A percentile compares a stretch with the other conserved stretches of the same genome.
phyloP scores from a whole-genome alignment of 495 filamentous ascomycete species.

The Trichoderma erinaceum region DNA sequence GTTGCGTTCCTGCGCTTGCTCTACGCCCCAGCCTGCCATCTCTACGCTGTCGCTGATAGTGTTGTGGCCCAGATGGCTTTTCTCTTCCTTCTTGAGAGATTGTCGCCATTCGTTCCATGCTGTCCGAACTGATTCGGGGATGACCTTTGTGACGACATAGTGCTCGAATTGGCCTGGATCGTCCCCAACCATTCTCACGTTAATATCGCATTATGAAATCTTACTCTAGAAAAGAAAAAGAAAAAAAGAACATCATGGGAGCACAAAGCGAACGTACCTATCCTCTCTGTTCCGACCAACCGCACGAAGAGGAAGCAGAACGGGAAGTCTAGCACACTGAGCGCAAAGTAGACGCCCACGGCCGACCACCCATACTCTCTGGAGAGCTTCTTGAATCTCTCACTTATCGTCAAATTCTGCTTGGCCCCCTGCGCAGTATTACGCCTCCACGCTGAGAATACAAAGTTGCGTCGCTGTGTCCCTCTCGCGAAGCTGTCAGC shows the following conservation, averaged over 20 bases:
- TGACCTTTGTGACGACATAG: constrained; percentile 38
- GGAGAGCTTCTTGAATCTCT: constrained; percentile 71
- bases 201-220: background rate
- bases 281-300: constrained; percentile 72
- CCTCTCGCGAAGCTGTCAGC: constrained; percentile 6
- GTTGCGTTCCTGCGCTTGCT: constrained; percentile 42
- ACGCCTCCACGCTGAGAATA: constrained; percentile 14
- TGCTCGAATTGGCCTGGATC: constrained; percentile 45
- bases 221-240: constrained; percentile 16
- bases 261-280: constrained; percentile 48
- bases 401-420: constrained; percentile 54
- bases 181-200: background rate
- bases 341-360: constrained; percentile 76
- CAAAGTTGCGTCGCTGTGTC: background rate
- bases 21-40: constrained; percentile 46
- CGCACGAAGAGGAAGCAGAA: constrained; percentile 89
- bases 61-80: constrained; percentile 25
- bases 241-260: background rate
- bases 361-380: constrained; percentile 94
- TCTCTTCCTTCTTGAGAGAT: constrained; percentile 29
- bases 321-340: constrained; percentile 87
- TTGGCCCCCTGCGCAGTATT: constrained; percentile 8
- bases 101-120: constrained; percentile 37
- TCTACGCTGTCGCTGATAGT: constrained; percentile 31
- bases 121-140: constrained; percentile 45